A percentile compares a stretch with the other conserved stretches of the same genome.
phyloP scores from a whole-genome alignment of 2,329 filamentous ascomycete species.

The Calonectria pseudoturangicola region DNA sequence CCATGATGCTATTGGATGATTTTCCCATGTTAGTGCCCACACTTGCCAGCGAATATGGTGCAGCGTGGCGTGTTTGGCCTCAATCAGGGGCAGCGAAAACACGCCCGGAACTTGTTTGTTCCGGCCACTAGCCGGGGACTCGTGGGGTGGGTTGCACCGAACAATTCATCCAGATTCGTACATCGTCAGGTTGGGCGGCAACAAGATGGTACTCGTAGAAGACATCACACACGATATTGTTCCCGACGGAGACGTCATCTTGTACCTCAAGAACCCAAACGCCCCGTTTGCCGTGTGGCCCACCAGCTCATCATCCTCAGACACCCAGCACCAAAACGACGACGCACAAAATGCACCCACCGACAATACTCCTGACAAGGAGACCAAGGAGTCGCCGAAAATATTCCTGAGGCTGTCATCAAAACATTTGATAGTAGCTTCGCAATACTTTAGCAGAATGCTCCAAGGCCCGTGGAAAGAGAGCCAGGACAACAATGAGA shows the following conservation, averaged over 20 bases:
- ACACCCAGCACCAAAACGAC: not conserved
- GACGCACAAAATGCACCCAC: not conserved
- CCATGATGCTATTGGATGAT: too few relatives aligned
- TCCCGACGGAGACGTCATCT: constrained; percentile 1
- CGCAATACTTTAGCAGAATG: not conserved
- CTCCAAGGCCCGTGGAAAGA: not conserved
- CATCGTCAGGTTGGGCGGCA: not conserved
- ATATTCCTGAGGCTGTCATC: not conserved
- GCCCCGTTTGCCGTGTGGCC: constrained; percentile 10
- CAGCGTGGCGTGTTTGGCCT: too few relatives aligned
- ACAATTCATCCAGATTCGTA: not conserved
- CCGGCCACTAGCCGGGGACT: not conserved
- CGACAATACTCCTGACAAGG: not conserved
- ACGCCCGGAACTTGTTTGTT: not conserved
- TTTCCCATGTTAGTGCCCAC: too few relatives aligned
- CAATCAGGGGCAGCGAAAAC: too few relatives aligned
- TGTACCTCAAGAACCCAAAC: not conserved
- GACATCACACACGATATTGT: not conserved
- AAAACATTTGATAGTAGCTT: not conserved
- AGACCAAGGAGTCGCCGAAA: not conserved
- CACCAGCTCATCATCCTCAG: not conserved
- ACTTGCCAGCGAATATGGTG: too few relatives aligned
- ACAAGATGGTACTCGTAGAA: not conserved
- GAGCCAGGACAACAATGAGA: not conserved
- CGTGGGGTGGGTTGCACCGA: not conserved